Conservation (phyloP, 1,284 basidiomycete species). For the Irpex rosettiformis region DNA sequence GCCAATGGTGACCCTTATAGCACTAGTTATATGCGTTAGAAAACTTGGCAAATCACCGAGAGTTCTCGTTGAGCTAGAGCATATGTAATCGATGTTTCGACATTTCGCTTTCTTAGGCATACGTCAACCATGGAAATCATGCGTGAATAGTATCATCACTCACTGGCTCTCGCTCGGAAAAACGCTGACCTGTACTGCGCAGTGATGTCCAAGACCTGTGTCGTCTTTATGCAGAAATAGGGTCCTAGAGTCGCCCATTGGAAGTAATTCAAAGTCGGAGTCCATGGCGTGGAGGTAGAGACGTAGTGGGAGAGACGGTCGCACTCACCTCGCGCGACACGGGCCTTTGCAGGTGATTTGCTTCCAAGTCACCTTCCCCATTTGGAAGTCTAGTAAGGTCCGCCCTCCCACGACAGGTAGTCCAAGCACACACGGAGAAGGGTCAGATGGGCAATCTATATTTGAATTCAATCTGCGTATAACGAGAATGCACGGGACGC, state of each 20-base stretch:
- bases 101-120: conserved; percentile 13
- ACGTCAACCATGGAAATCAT: too few species aligned
- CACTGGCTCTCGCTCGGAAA: conserved; percentile 9
- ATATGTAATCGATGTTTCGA: conserved; percentile 19
- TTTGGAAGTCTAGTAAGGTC: neutral
- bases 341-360: neutral
- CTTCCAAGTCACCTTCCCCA: neutral
- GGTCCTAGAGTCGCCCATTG: conserved; percentile 3
- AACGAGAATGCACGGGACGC: neutral
- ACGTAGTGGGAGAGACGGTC: neutral
- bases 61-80: conserved; percentile 22
- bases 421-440: neutral
- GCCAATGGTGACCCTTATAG: neutral
- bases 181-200: conserved; percentile 11
- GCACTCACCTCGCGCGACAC: neutral
- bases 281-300: neutral
- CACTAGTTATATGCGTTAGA: neutral
- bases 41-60: conserved; percentile 15
- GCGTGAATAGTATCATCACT: neutral
- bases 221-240: conserved; percentile 12
- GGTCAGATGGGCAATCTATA: neutral
- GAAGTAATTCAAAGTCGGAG: conserved; percentile 1
- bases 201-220: conserved; percentile 6
- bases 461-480: neutral
- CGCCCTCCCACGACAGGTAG: neutral